Percentiles rank a stretch among this genome's conserved stretches.
Evolutionary conservation across 306 rosid species (phyloP).

Genomic region (Carpinus fangiana): DNA sequence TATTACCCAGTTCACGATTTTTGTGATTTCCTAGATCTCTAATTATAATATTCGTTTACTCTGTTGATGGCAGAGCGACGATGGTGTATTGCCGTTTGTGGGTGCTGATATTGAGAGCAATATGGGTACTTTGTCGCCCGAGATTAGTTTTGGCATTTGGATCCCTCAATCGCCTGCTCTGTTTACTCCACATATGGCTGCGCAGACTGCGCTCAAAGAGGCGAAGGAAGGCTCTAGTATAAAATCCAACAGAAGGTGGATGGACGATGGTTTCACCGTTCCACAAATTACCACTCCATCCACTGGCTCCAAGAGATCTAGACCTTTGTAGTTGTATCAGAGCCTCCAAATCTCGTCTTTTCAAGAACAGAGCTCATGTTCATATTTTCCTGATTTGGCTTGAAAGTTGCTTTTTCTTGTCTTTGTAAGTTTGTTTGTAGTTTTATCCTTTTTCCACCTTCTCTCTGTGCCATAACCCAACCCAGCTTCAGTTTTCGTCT

Average conservation of each 20-base stretch:
- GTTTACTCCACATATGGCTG: slow-evolving; percentile 35
- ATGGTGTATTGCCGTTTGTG: slow-evolving; percentile 24
- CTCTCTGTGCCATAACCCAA: slow-evolving; percentile 1
- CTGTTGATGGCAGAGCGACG: slow-evolving; percentile 48
- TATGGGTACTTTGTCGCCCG: slow-evolving; percentile 37
- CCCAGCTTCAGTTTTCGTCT: slow-evolving; percentile 22
- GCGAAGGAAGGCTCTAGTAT: slow-evolving; percentile 38
- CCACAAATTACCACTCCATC: slow-evolving; percentile 66
- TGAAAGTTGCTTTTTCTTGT: neutral
- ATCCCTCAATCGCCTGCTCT: slow-evolving; percentile 67
- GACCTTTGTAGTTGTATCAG: slow-evolving; percentile 49
- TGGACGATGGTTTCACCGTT: slow-evolving; percentile 76
- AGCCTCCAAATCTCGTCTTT: slow-evolving; percentile 4
- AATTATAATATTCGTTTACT: neutral
- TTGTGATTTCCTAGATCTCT: slow-evolving; percentile 15
- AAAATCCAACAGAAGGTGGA: slow-evolving; percentile 45
- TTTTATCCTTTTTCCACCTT: neutral
- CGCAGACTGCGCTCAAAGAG: slow-evolving; percentile 33
- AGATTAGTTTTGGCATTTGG: slow-evolving; percentile 55
- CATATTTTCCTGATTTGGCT: slow-evolving; percentile 8
- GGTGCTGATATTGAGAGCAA: slow-evolving; percentile 41
- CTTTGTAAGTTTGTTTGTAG: slow-evolving; percentile 10
- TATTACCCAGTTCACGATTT: neutral
- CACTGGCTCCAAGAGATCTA: slow-evolving; percentile 54
- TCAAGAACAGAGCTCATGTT: neutral